Evolutionary conservation across 1,139 yeast genomes (phyloP).

Genomic region (Pichia sp.): DNA sequence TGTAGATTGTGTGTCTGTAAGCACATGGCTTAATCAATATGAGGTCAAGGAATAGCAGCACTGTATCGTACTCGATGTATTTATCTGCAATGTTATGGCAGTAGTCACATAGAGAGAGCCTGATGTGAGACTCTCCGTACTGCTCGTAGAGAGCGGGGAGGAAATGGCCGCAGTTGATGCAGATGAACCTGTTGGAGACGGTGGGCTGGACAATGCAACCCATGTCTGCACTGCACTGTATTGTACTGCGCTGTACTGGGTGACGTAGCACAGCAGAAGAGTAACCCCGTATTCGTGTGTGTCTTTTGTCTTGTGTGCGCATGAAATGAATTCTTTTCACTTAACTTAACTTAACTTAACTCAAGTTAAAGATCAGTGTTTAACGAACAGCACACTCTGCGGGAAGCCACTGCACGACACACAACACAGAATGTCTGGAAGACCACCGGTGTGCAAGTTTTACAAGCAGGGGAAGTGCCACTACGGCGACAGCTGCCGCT

Average conservation of each 20-base stretch:
- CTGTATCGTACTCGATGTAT: conserved; percentile 86
- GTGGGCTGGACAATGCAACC: too few species aligned
- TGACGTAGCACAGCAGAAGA: too few species aligned
- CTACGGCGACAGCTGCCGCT: conserved; percentile 35
- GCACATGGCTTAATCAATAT: conserved; percentile 82
- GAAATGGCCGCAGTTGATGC: conserved; percentile 76
- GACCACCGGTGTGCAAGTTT: conserved; percentile 31
- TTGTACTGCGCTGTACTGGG: too few species aligned
- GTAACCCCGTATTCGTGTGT: too few species aligned
- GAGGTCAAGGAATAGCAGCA: conserved; percentile 75
- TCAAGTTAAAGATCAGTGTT: too few species aligned
- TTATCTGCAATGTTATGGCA: conserved; percentile 80
- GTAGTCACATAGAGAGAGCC: conserved; percentile 66
- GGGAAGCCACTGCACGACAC: too few species aligned
- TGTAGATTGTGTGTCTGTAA: conserved; percentile 81
- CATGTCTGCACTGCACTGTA: too few species aligned
- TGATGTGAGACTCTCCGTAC: conserved; percentile 73
- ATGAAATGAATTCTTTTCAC: too few species aligned
- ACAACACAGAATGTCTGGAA: conserved; percentile 7
- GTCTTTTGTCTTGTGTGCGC: too few species aligned
- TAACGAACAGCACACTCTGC: too few species aligned
- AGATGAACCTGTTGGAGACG: conserved; percentile 39
- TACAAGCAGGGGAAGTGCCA: conserved; percentile 31
- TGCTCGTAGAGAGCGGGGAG: conserved; percentile 60
- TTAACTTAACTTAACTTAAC: too few species aligned